These are phyloP conservation scores for Sesbania bispinosa DNA, from an alignment of 306 rosid species.

Conservation along the genomic window DNA sequence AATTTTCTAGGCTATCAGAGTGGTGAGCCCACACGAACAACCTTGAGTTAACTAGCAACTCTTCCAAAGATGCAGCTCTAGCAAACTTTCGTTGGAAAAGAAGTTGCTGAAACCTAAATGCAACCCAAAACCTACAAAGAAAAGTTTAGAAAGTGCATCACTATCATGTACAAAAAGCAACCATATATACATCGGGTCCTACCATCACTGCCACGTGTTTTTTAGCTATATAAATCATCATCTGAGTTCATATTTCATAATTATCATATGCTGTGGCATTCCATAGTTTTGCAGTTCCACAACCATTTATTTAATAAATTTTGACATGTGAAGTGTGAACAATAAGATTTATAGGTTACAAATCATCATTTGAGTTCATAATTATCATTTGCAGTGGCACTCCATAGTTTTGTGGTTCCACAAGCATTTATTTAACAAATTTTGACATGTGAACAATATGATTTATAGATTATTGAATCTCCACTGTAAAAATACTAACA, in stretches of 20 bases:
- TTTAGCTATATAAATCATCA: too few species aligned
- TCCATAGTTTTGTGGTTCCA: background rate
- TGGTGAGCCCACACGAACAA: conserved; percentile 91
- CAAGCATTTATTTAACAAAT: background rate
- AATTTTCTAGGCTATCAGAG: conserved; percentile 77
- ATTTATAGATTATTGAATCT: background rate
- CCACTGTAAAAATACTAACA: background rate
- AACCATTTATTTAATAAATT: background rate
- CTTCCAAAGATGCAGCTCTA: conserved; percentile 58
- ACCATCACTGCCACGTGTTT: too few species aligned
- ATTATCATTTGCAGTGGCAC: background rate
- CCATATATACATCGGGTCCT: background rate
- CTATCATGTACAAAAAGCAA: conserved; percentile 2
- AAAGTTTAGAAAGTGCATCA: conserved; percentile 22
- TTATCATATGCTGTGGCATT: background rate
- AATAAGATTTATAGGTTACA: background rate
- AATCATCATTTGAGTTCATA: conserved; percentile 5
- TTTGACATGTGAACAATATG: background rate
- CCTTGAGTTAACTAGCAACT: conserved; percentile 63
- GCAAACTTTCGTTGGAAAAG: conserved; percentile 49
- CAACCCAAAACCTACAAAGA: conserved; percentile 77
- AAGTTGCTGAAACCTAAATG: conserved; percentile 75
- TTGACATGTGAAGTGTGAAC: background rate
- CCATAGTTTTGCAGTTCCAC: background rate
- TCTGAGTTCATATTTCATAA: conserved; percentile 3